These are phyloP conservation scores for Sordaria brevicollis DNA, from an alignment of 495 filamentous ascomycete genomes.

Conservation along the genomic window DNA sequence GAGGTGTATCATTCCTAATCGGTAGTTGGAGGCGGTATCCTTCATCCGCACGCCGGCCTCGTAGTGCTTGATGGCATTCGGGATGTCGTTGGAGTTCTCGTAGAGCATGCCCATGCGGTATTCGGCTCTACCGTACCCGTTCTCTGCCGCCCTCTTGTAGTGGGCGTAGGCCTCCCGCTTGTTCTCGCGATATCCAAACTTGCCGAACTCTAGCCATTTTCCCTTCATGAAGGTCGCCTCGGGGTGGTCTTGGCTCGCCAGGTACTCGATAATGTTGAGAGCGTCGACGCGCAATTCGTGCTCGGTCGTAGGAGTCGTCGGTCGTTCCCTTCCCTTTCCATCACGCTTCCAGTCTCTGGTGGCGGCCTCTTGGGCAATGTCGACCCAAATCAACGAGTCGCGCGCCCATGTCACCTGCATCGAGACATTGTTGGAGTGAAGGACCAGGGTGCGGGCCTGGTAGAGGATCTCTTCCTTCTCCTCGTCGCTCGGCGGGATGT, in stretches of 20 bases:
- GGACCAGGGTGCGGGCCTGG: slow-evolving; percentile 66
- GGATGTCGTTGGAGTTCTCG: slow-evolving; percentile 81
- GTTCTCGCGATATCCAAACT: slow-evolving; percentile 79
- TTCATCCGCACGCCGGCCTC: slow-evolving; percentile 60
- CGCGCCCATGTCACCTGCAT: slow-evolving; percentile 97
- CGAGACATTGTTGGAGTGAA: slow-evolving; percentile 90
- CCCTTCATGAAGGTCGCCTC: slow-evolving; percentile 90
- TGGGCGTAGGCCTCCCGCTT: slow-evolving; percentile 87
- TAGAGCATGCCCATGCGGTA: slow-evolving; percentile 98
- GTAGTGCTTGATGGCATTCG: slow-evolving; percentile 87
- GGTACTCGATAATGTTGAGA: slow-evolving; percentile 79
- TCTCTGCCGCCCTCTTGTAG: slow-evolving; percentile 77
- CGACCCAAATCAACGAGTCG: slow-evolving; percentile 81
- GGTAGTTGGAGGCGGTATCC: slow-evolving; percentile 91
- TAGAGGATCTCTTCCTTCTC: slow-evolving; percentile 84
- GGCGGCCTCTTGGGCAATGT: slow-evolving; percentile 64
- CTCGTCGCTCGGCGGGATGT: slow-evolving; percentile 90
- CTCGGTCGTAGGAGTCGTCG: slow-evolving; percentile 74
- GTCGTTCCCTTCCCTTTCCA: slow-evolving; percentile 48
- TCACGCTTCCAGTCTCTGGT: slow-evolving; percentile 49
- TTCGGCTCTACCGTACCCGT: slow-evolving; percentile 86
- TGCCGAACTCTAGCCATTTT: slow-evolving; percentile 98
- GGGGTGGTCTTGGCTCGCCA: slow-evolving; percentile 85
- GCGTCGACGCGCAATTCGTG: slow-evolving; percentile 82
- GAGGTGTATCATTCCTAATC: slow-evolving; percentile 94